Percentiles rank a stretch among this genome's conserved stretches.
These are phyloP conservation scores for Hamamelis virginiana DNA, from an alignment of 164 flowering plant genomes.

Conservation along the genomic window DNA sequence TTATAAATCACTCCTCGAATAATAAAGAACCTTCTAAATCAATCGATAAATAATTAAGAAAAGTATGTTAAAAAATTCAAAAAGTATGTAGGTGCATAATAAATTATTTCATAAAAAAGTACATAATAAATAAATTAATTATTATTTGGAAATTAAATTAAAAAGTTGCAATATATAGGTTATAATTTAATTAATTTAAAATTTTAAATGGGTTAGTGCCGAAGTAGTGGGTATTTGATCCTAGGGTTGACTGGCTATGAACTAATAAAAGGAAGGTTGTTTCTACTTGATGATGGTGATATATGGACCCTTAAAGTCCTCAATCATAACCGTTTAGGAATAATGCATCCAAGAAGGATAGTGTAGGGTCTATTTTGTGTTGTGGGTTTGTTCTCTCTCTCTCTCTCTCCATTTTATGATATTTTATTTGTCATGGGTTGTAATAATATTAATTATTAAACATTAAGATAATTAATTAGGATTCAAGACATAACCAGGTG, in stretches of 20 bases:
- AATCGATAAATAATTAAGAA: too few relatives aligned
- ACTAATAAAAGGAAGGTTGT: conserved; percentile 2
- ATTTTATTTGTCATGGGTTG: not conserved
- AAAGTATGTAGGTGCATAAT: too few relatives aligned
- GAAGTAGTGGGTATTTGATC: conserved; percentile 13
- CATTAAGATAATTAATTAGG: not conserved
- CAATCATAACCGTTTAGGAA: conserved; percentile 20
- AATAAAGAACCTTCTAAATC: too few relatives aligned
- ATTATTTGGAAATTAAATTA: not conserved
- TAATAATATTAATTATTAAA: not conserved
- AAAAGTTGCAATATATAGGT: not conserved
- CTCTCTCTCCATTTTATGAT: not conserved
- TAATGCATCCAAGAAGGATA: not conserved
- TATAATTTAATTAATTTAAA: too few relatives aligned
- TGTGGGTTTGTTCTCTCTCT: not conserved
- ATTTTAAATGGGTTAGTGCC: too few relatives aligned
- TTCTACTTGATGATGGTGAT: conserved; percentile 15
- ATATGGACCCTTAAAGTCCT: conserved; percentile 22
- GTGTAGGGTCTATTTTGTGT: not conserved
- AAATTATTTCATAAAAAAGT: too few relatives aligned
- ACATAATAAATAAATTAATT: too few relatives aligned
- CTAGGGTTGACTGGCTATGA: conserved; percentile 18
- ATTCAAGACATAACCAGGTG: too few relatives aligned
- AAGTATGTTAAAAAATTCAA: too few relatives aligned
- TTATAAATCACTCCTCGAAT: too few relatives aligned